A percentile compares a stretch with the other conserved stretches of the same genome.
These are phyloP conservation scores for Plectosphaerella sp. DNA, from an alignment of 2,329 filamentous ascomycete species.

Conservation along the genomic window DNA sequence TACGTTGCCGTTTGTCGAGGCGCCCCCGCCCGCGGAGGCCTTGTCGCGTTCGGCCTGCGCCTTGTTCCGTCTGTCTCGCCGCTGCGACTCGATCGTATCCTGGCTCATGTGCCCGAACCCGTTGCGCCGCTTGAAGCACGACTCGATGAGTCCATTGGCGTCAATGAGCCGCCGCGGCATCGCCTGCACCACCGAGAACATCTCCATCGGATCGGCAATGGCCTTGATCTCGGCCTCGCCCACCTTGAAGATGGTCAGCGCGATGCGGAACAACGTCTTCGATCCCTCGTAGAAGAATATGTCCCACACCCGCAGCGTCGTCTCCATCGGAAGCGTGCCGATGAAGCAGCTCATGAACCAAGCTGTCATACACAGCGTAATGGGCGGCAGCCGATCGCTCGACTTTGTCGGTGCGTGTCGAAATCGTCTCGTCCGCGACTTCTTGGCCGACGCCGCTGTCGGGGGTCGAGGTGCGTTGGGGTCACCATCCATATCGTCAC, in stretches of 20 bases:
- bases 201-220: conserved; percentile 85
- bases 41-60: conserved; percentile 25
- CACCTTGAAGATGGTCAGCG: conserved; percentile 84
- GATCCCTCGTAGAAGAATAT: conserved; percentile 93
- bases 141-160: conserved; percentile 75
- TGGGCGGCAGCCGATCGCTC: conserved; percentile 68
- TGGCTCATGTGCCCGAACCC: conserved; percentile 80
- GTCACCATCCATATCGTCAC: conserved; percentile 63
- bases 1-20: conserved; percentile 22
- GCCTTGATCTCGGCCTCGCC: conserved; percentile 77
- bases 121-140: conserved; percentile 75
- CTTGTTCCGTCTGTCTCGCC: conserved; percentile 61
- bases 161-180: conserved; percentile 79
- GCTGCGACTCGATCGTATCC: conserved; percentile 71
- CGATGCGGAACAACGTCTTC: conserved; percentile 89
- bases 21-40: conserved; percentile 15
- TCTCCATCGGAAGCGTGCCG: conserved; percentile 86
- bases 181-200: conserved; percentile 89
- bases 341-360: conserved; percentile 99
- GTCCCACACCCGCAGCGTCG: conserved; percentile 89
- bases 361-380: conserved; percentile 86
- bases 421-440: conserved; percentile 28
- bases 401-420: conserved; percentile 34
- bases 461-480: conserved; percentile 28
- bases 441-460: conserved; percentile 24